Percentiles rank a stretch among this genome's conserved stretches.
These are phyloP conservation scores for Bidens hawaiensis DNA, from an alignment of 140 eudicot genomes.

Conservation along the genomic window DNA sequence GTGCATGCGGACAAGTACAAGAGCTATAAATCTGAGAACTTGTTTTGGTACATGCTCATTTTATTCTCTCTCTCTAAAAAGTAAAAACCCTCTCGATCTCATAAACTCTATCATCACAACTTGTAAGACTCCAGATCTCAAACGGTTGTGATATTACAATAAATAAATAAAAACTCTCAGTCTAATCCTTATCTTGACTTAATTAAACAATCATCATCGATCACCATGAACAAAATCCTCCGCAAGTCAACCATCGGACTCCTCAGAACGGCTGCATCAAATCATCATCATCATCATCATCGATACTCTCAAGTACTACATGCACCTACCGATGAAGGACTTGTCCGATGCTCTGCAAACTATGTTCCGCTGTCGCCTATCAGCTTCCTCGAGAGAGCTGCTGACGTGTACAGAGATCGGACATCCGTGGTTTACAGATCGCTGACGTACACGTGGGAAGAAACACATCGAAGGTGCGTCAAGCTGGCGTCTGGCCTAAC, in stretches of 20 bases:
- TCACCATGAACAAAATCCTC: neutral
- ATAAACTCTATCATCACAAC: too few species aligned
- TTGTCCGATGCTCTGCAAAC: conserved; percentile 3
- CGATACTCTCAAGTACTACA: conserved; percentile 8
- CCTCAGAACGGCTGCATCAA: neutral
- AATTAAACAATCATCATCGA: neutral
- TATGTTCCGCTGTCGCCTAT: conserved; percentile 7
- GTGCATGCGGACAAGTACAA: too few species aligned
- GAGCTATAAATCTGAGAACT: too few species aligned
- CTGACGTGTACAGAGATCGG: conserved; percentile 8
- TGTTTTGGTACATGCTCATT: too few species aligned
- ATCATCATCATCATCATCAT: neutral
- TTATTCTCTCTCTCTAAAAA: too few species aligned
- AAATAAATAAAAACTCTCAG: too few species aligned
- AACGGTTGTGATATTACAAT: too few species aligned
- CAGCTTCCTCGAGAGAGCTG: conserved; percentile 8
- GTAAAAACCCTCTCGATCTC: too few species aligned
- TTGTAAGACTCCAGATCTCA: too few species aligned
- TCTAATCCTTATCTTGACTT: too few species aligned
- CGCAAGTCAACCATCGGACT: neutral
- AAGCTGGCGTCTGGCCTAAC: conserved; percentile 9
- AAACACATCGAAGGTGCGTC: conserved; percentile 5
- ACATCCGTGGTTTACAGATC: neutral
- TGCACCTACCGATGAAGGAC: neutral
- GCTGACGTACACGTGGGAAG: conserved; percentile 1